Percentiles rank a stretch among this genome's conserved stretches.
These are phyloP conservation scores for Orobanche coerulescens DNA, from an alignment of 257 asterid species.

Conservation along the genomic window DNA sequence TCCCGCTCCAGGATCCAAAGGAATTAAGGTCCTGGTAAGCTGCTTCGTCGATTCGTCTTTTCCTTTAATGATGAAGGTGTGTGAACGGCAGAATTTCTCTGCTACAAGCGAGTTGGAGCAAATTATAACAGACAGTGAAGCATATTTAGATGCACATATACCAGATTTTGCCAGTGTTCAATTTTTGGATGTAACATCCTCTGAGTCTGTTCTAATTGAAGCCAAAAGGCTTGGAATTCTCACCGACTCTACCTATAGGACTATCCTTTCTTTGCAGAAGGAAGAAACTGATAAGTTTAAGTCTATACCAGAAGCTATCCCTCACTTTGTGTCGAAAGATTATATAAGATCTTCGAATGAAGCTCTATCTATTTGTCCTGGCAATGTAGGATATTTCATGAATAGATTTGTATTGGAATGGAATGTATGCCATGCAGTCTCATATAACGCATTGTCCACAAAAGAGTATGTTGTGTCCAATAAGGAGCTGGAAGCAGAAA, in stretches of 20 bases:
- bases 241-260: conserved; percentile 43
- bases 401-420: conserved; percentile 59
- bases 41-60: conserved; percentile 39
- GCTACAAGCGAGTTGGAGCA: conserved; percentile 37
- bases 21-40: conserved; percentile 58
- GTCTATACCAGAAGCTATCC: conserved; percentile 30
- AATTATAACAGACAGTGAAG: conserved; percentile 33
- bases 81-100: conserved; percentile 21
- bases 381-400: conserved; percentile 71
- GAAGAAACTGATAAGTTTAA: conserved; percentile 50
- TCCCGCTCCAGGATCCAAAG: conserved; percentile 96
- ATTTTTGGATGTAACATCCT: conserved; percentile 37
- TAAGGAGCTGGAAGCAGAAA: conserved; percentile 21
- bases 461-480: conserved; percentile 2
- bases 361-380: conserved; percentile 34
- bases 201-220: conserved; percentile 45
- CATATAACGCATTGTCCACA: conserved; percentile 9
- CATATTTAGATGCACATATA: conserved; percentile 26
- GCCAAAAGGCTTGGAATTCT: conserved; percentile 61
- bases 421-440: conserved; percentile 23
- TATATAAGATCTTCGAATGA: conserved; percentile 18
- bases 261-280: conserved; percentile 48
- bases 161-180: conserved; percentile 32
- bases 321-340: conserved; percentile 25
- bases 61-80: conserved; percentile 35